Evolutionary conservation across 2,329 filamentous ascomycete genomes (phyloP).

Genomic region (Trichoderma koningii): DNA sequence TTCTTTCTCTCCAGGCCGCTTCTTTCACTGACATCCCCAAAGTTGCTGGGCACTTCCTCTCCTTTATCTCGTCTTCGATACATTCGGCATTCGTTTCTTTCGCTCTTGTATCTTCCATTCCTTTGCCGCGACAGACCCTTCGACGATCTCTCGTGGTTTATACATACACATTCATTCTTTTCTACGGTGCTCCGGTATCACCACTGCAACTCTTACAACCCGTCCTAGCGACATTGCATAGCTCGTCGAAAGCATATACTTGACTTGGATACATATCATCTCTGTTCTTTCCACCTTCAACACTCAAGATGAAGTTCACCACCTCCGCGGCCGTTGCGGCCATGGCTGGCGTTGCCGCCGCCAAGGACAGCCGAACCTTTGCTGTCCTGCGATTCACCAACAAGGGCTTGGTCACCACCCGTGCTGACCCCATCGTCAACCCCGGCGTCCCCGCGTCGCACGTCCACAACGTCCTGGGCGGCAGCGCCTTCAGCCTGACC

Average conservation of each 20-base stretch:
- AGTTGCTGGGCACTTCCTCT: slow-evolving; percentile 43
- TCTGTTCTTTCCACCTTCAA: slow-evolving; percentile 1
- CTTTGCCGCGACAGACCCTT: slow-evolving; percentile 32
- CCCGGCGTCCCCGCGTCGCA: slow-evolving; percentile 62
- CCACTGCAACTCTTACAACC: slow-evolving; percentile 28
- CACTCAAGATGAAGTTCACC: slow-evolving; percentile 43
- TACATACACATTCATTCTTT: slow-evolving; percentile 32
- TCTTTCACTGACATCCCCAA: slow-evolving; percentile 27
- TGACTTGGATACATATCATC: background rate
- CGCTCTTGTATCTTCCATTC: slow-evolving; percentile 39
- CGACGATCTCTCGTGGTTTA: slow-evolving; percentile 30
- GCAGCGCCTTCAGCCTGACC: slow-evolving; percentile 64
- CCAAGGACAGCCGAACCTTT: slow-evolving; percentile 56
- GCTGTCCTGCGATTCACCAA: slow-evolving; percentile 73
- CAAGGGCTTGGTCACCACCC: slow-evolving; percentile 62
- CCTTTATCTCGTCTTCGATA: slow-evolving; percentile 33
- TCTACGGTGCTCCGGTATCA: slow-evolving; percentile 42
- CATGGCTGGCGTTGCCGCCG: slow-evolving; percentile 43
- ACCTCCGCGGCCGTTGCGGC: slow-evolving; percentile 42
- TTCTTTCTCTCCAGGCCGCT: slow-evolving; percentile 28
- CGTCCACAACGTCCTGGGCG: slow-evolving; percentile 71
- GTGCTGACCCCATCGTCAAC: slow-evolving; percentile 67
- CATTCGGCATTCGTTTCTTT: slow-evolving; percentile 35
- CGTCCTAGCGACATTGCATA: slow-evolving; percentile 17
- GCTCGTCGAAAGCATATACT: slow-evolving; percentile 19